Conservation (phyloP, 139 green algal species). For the Chlorella vulgaris region DNA sequence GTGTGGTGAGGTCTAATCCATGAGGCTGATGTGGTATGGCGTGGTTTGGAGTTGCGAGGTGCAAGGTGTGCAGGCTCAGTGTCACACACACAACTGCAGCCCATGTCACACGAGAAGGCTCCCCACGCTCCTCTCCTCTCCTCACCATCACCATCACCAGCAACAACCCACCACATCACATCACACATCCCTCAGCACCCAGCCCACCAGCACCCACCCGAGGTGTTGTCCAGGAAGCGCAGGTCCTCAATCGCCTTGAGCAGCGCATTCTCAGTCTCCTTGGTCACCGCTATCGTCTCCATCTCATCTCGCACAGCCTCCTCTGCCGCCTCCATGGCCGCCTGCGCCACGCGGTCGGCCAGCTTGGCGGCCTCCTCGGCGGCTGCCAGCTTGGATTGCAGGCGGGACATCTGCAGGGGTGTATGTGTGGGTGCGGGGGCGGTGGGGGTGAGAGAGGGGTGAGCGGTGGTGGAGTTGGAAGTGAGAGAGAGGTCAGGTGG, state of each 20-base stretch:
- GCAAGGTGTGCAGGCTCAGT: no score
- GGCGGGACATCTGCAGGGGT: constrained; percentile 11
- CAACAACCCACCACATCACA: not conserved
- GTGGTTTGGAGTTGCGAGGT: no score
- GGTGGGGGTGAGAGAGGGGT: not conserved
- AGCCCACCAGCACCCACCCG: not conserved
- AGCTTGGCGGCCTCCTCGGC: constrained; percentile 32
- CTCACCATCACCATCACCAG: not conserved
- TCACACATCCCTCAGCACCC: not conserved
- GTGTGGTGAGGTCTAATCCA: not conserved
- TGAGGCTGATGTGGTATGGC: no score
- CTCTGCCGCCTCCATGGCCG: constrained; percentile 82
- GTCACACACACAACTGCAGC: not conserved
- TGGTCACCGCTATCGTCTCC: constrained; percentile 65
- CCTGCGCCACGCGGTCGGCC: constrained; percentile 68
- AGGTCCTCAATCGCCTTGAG: constrained; percentile 70
- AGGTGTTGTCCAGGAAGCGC: constrained; percentile 44
- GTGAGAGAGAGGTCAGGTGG: no score
- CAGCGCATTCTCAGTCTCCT: constrained; percentile 68
- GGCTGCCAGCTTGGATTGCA: constrained; percentile 30
- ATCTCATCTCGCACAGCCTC: constrained; percentile 84
- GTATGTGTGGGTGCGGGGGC: no score
- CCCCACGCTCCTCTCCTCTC: not conserved
- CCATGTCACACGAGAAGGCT: not conserved
- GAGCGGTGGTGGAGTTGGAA: not conserved